Evolutionary conservation across 1,139 yeast species (phyloP).

Genomic region (Scheffersomyces stambukii): DNA sequence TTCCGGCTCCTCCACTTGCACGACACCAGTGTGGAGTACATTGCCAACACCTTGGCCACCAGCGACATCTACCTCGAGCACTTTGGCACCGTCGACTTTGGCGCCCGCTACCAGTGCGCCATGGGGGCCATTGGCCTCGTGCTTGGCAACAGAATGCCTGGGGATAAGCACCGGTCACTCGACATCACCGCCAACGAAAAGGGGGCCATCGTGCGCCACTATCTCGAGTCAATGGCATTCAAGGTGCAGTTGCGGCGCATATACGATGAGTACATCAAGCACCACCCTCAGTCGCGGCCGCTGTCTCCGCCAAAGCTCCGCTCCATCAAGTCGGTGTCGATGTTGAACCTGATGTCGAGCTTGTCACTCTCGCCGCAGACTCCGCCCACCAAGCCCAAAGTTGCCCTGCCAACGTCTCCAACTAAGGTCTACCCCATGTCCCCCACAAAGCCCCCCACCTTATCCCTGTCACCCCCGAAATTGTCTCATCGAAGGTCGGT

Average conservation of each 20-base stretch:
- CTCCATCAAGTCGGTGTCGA: slow-evolving; percentile 1
- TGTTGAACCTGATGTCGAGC: not conserved
- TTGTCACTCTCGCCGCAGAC: slow-evolving; percentile 7
- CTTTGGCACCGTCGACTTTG: slow-evolving; percentile 10
- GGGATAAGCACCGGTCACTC: slow-evolving; percentile 6
- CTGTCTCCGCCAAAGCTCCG: not conserved
- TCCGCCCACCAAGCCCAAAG: slow-evolving; percentile 7
- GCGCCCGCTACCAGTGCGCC: slow-evolving; percentile 17
- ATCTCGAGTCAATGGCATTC: slow-evolving; percentile 49
- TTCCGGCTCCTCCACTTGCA: slow-evolving; percentile 44
- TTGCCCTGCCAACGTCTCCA: too few relatives aligned
- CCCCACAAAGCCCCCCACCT: not conserved
- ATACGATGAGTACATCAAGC: slow-evolving; percentile 29
- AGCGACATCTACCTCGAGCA: slow-evolving; percentile 55
- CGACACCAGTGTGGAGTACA: slow-evolving; percentile 39
- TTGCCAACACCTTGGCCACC: slow-evolving; percentile 21
- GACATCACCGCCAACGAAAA: slow-evolving; percentile 32
- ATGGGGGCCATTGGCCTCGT: slow-evolving; percentile 14
- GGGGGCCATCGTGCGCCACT: slow-evolving; percentile 41
- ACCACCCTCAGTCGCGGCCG: slow-evolving; percentile 9
- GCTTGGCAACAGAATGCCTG: slow-evolving; percentile 15
- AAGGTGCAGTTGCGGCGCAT: slow-evolving; percentile 62
- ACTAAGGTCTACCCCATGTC: too few relatives aligned
- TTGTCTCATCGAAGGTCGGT: slow-evolving; percentile 17
- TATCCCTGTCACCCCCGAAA: slow-evolving; percentile 9